phyloP scores from a whole-genome alignment of 169 alveolate genomes.

The Eimeria necatrix region DNA sequence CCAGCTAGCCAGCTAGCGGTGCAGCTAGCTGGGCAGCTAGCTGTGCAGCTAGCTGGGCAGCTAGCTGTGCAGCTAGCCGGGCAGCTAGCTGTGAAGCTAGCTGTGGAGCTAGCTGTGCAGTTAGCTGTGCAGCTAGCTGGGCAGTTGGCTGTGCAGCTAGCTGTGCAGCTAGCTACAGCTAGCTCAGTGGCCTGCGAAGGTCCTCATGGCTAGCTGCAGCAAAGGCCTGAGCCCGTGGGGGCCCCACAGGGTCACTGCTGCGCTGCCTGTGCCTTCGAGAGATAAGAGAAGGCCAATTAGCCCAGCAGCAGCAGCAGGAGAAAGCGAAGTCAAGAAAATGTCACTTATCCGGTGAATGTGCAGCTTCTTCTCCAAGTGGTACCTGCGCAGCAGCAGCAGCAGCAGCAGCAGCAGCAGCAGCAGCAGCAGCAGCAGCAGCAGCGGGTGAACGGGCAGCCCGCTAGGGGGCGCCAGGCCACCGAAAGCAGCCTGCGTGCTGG shows the following conservation, averaged over 20 bases:
- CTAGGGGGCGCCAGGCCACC: neutral
- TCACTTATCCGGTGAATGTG: conserved; percentile 84
- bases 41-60: too few relatives aligned
- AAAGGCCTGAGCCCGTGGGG: conserved; percentile 85
- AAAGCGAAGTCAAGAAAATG: conserved; percentile 87
- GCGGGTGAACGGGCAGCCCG: too few relatives aligned
- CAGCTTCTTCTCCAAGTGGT: conserved; percentile 88
- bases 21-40: too few relatives aligned
- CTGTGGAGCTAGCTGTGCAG: neutral
- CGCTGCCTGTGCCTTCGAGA: conserved; percentile 86
- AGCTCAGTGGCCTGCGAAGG: conserved; percentile 85
- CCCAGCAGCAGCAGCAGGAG: conserved; percentile 88
- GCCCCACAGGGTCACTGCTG: conserved; percentile 86
- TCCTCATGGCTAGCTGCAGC: conserved; percentile 74
- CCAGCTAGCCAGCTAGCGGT: too few relatives aligned
- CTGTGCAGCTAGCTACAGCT: neutral
- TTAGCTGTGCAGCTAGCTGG: neutral
- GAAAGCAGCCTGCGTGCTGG: neutral
- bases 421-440: conserved; percentile 9
- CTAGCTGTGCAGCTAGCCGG: too few relatives aligned
- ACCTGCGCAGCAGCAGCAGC: conserved; percentile 70
- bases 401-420: neutral
- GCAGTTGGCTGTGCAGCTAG: too few relatives aligned
- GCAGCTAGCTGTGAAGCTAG: too few relatives aligned
- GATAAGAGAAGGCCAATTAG: conserved; percentile 90